Conservation (phyloP, 352 stramenopile species). For the Globisporangium splendens region DNA sequence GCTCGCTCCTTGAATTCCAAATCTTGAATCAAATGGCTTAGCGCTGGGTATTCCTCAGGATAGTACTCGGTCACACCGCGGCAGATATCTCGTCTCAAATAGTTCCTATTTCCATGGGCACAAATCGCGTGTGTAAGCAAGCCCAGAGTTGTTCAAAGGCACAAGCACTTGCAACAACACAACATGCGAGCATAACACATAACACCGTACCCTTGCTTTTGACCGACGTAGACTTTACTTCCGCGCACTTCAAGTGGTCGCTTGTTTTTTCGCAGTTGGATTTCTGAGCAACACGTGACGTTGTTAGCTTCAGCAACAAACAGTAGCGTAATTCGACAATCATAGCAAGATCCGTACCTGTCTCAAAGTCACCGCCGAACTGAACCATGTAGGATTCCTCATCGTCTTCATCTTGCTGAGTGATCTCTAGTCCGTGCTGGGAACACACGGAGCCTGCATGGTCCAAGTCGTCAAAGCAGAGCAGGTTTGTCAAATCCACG, state of each 20-base stretch:
- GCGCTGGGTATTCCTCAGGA: constrained; percentile 57
- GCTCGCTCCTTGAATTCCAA: constrained; percentile 51
- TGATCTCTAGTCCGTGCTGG: constrained; percentile 64
- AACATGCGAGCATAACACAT: neutral
- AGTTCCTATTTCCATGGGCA: constrained; percentile 36
- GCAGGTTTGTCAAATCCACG: constrained; percentile 47
- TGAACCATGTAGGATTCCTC: constrained; percentile 45
- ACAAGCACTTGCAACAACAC: neutral
- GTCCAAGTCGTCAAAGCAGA: constrained; percentile 83
- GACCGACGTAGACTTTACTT: constrained; percentile 68
- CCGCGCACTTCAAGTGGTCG: constrained; percentile 46
- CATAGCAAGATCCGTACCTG: constrained; percentile 34
- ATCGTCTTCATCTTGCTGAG: constrained; percentile 42
- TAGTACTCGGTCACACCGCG: constrained; percentile 81
- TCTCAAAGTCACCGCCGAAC: constrained; percentile 77
- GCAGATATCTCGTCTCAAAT: constrained; percentile 64
- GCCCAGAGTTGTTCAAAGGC: neutral
- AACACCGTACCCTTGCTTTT: constrained; percentile 73
- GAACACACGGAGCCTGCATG: constrained; percentile 60
- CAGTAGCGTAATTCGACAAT: neutral
- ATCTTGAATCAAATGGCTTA: constrained; percentile 72
- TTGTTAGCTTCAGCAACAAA: neutral
- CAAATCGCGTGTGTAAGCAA: neutral
- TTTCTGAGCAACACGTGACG: constrained; percentile 27
- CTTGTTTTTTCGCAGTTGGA: constrained; percentile 65